These are phyloP conservation scores for Rasamsonia emersonii DNA, from an alignment of 2,329 filamentous ascomycete genomes.

Conservation along the genomic window DNA sequence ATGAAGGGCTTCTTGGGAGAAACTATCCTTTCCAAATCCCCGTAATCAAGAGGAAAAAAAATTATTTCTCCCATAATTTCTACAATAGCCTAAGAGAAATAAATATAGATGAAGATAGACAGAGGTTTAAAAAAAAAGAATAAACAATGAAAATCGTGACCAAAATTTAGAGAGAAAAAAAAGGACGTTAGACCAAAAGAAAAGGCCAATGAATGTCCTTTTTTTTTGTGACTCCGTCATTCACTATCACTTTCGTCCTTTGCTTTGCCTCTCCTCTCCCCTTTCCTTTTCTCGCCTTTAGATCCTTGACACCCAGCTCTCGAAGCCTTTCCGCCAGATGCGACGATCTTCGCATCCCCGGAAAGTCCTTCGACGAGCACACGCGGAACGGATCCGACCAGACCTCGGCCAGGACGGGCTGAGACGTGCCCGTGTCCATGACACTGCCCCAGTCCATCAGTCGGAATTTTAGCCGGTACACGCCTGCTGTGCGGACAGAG, in stretches of 20 bases:
- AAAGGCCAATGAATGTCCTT: not conserved
- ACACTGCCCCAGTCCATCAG: slow-evolving; percentile 35
- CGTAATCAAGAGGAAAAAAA: too few species aligned
- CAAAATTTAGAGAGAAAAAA: slow-evolving; percentile 6
- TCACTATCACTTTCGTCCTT: slow-evolving; percentile 1
- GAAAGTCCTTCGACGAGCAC: slow-evolving; percentile 37
- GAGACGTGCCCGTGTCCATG: slow-evolving; percentile 25
- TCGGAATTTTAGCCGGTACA: slow-evolving; percentile 37
- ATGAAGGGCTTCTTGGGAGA: too few species aligned
- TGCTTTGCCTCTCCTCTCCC: slow-evolving; percentile 19
- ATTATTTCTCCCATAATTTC: too few species aligned
- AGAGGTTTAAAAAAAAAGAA: too few species aligned
- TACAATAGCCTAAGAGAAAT: too few species aligned
- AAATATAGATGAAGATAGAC: too few species aligned
- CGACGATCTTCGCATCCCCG: slow-evolving; percentile 35
- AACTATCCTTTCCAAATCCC: too few species aligned
- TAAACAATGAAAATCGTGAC: slow-evolving; percentile 1
- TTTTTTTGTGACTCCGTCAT: not conserved
- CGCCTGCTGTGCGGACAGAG: slow-evolving; percentile 36
- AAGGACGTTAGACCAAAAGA: not conserved
- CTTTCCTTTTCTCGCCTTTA: slow-evolving; percentile 32
- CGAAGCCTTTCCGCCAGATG: slow-evolving; percentile 30
- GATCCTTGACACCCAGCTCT: slow-evolving; percentile 31
- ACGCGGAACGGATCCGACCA: slow-evolving; percentile 36
- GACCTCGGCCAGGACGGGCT: slow-evolving; percentile 30